Conservation (phyloP, 2,329 filamentous ascomycete genomes). For the Aspergillus bombycis region DNA sequence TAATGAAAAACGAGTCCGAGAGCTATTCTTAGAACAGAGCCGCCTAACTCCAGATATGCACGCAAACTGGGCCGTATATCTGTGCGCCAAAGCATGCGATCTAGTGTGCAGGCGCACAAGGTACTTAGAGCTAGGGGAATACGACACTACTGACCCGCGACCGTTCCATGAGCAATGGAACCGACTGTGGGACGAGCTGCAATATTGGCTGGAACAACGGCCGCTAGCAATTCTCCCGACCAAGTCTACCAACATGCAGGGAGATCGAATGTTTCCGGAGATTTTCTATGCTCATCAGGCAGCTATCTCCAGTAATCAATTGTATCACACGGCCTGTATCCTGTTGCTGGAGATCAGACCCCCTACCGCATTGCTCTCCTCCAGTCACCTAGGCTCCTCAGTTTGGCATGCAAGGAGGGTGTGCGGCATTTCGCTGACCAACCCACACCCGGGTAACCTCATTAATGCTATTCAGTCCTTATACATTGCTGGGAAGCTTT, state of each 20-base stretch:
- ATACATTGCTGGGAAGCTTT: constrained; percentile 57
- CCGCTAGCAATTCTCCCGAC: constrained; percentile 52
- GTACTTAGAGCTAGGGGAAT: constrained; percentile 50
- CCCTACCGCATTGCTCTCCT: constrained; percentile 23
- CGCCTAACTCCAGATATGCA: constrained; percentile 53
- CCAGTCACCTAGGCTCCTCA: constrained; percentile 39
- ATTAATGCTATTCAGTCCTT: constrained; percentile 62
- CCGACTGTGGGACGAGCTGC: constrained; percentile 53
- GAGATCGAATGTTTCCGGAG: constrained; percentile 50
- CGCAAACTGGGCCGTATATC: constrained; percentile 62
- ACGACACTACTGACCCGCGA: constrained; percentile 42
- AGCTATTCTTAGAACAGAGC: constrained; percentile 25
- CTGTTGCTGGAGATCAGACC: constrained; percentile 53
- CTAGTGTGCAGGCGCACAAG: constrained; percentile 53
- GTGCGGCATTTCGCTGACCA: constrained; percentile 59
- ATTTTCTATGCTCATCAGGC: constrained; percentile 57
- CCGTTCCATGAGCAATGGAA: constrained; percentile 50
- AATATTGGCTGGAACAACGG: constrained; percentile 51
- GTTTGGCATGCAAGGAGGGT: constrained; percentile 60
- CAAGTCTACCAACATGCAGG: constrained; percentile 43
- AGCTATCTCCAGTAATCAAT: constrained; percentile 59
- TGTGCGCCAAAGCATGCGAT: constrained; percentile 56
- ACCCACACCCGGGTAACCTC: constrained; percentile 57
- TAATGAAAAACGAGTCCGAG: constrained; percentile 22
- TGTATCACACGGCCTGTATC: constrained; percentile 59